These are phyloP conservation scores for Scleroderma bovista DNA, from an alignment of 768 basidiomycete species.

Conservation along the genomic window DNA sequence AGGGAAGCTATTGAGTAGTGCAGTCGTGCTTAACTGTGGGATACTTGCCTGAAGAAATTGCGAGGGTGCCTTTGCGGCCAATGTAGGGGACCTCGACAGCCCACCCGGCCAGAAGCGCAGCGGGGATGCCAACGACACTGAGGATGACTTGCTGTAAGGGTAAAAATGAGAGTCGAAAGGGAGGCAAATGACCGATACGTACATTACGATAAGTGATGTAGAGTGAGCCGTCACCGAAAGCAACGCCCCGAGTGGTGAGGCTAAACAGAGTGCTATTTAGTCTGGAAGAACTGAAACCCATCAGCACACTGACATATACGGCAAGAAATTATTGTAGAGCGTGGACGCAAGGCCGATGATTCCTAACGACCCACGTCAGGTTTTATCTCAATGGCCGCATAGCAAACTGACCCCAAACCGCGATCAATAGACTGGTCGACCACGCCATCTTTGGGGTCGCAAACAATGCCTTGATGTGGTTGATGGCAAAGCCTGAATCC, in stretches of 20 bases:
- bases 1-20: slow-evolving; percentile 42
- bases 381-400: not conserved
- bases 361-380: slow-evolving; percentile 31
- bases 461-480: slow-evolving; percentile 58
- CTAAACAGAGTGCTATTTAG: slow-evolving; percentile 30
- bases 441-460: no score
- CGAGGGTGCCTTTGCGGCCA: slow-evolving; percentile 64
- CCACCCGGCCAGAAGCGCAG: slow-evolving; percentile 67
- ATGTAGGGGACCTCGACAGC: slow-evolving; percentile 59
- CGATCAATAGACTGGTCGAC: slow-evolving; percentile 56
- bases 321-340: slow-evolving; percentile 52
- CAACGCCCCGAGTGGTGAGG: slow-evolving; percentile 56
- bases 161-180: not conserved
- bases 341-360: slow-evolving; percentile 74
- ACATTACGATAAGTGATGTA: slow-evolving; percentile 74
- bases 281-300: not conserved
- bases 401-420: slow-evolving; percentile 34
- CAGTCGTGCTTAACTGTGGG: no score
- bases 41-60: slow-evolving; percentile 55
- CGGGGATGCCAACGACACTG: slow-evolving; percentile 62
- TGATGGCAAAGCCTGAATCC: slow-evolving; percentile 33
- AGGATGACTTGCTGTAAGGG: slow-evolving; percentile 60
- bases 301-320: slow-evolving; percentile 39
- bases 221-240: slow-evolving; percentile 64
- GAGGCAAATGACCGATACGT: slow-evolving; percentile 2